Evolutionary conservation across 306 rosid genomes (phyloP).

Genomic region (peach (Prunus persica)): DNA sequence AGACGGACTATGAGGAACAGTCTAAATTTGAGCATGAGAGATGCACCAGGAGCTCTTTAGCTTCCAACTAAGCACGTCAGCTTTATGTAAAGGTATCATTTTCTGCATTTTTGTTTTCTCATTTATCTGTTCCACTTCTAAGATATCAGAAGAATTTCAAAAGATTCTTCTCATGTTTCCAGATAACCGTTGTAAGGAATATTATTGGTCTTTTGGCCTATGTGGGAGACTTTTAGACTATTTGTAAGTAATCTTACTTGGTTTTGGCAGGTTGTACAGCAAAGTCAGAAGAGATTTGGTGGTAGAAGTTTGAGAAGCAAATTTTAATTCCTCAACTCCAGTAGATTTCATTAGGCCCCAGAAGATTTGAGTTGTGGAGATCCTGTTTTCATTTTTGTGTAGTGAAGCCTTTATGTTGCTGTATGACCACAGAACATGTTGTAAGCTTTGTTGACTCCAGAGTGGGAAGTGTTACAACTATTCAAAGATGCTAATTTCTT

Average conservation of each 20-base stretch:
- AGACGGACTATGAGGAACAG: conserved; percentile 95
- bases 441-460: conserved; percentile 41
- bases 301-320: conserved; percentile 53
- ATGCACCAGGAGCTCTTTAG: conserved; percentile 66
- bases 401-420: conserved; percentile 48
- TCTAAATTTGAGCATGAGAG: conserved; percentile 90
- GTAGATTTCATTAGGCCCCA: conserved; percentile 13
- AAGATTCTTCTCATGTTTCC: neutral
- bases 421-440: conserved; percentile 47
- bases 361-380: conserved; percentile 26
- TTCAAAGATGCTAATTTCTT: conserved; percentile 28
- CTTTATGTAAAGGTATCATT: conserved; percentile 41
- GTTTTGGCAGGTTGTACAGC: conserved; percentile 68
- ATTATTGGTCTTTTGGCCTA: neutral
- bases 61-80: conserved; percentile 33
- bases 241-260: conserved; percentile 9
- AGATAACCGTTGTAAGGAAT: neutral
- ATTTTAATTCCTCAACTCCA: conserved; percentile 28
- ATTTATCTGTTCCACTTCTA: neutral
- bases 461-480: conserved; percentile 35
- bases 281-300: conserved; percentile 55
- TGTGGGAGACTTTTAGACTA: too few relatives aligned
- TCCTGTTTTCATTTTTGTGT: conserved; percentile 15
- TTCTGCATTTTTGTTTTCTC: conserved; percentile 1
- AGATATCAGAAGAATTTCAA: neutral